These are phyloP conservation scores for Botrytis galanthina DNA, from an alignment of 2,329 filamentous ascomycete species.

Conservation along the genomic window DNA sequence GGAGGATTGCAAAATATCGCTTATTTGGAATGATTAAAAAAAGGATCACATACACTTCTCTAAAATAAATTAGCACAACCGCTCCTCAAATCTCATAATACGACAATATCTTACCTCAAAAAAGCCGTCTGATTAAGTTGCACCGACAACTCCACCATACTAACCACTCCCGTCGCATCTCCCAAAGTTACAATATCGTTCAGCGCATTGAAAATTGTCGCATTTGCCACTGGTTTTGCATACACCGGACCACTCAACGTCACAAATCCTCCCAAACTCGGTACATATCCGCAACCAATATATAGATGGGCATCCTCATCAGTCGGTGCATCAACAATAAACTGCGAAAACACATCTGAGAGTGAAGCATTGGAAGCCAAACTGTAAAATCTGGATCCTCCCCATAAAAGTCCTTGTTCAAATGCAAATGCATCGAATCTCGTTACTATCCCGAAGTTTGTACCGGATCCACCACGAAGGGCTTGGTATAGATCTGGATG, in stretches of 20 bases:
- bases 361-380: slow-evolving; percentile 18
- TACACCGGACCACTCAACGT: neutral
- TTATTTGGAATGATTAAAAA: neutral
- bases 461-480: slow-evolving; percentile 38
- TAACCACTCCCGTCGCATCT: neutral
- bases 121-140: slow-evolving; percentile 1
- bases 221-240: neutral
- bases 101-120: neutral
- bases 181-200: neutral
- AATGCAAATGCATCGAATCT: slow-evolving; percentile 46
- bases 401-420: slow-evolving; percentile 28
- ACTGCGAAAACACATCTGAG: slow-evolving; percentile 24
- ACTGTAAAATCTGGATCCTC: slow-evolving; percentile 24
- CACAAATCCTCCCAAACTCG: neutral
- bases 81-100: neutral
- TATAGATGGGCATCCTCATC: slow-evolving; percentile 1
- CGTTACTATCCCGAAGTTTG: slow-evolving; percentile 38
- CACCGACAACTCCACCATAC: neutral
- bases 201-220: neutral
- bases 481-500: slow-evolving; percentile 39
- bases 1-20: neutral
- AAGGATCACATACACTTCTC: neutral
- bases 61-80: neutral
- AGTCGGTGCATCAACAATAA: slow-evolving; percentile 9
- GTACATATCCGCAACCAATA: neutral